Evolutionary conservation across 1,139 yeast species (phyloP).

Genomic region (Pichia sp.): DNA sequence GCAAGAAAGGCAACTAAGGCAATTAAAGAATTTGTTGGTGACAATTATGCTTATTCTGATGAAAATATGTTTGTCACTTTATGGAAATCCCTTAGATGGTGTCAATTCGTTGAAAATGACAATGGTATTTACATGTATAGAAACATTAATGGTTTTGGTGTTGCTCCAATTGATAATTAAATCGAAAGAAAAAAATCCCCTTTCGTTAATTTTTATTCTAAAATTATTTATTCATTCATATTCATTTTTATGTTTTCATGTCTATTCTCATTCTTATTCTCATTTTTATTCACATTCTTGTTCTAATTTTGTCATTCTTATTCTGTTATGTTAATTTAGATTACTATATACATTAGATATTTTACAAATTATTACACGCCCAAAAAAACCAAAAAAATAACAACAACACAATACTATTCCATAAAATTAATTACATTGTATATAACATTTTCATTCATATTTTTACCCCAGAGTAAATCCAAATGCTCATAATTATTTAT

Average conservation of each 20-base stretch:
- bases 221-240: not conserved
- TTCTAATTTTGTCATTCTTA: not conserved
- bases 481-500: conserved; percentile 70
- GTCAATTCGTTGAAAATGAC: conserved; percentile 81
- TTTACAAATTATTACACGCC: not conserved
- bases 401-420: not conserved
- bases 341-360: not conserved
- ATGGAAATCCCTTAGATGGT: conserved; percentile 65
- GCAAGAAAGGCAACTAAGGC: conserved; percentile 78
- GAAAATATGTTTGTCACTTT: conserved; percentile 69
- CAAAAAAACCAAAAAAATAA: not conserved
- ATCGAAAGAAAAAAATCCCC: not conserved
- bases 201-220: not conserved
- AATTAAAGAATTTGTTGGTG: conserved; percentile 76
- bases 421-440: conserved; percentile 45
- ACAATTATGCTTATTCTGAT: conserved; percentile 59
- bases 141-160: conserved; percentile 56
- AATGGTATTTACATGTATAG: conserved; percentile 75
- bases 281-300: no score
- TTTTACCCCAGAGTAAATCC: conserved; percentile 83
- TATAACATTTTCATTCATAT: conserved; percentile 49
- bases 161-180: conserved; percentile 19
- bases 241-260: not conserved
- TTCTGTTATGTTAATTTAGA: not conserved
- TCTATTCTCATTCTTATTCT: not conserved